phyloP scores from a whole-genome alignment of 1,284 basidiomycete genomes.

The Naganishia albida region DNA sequence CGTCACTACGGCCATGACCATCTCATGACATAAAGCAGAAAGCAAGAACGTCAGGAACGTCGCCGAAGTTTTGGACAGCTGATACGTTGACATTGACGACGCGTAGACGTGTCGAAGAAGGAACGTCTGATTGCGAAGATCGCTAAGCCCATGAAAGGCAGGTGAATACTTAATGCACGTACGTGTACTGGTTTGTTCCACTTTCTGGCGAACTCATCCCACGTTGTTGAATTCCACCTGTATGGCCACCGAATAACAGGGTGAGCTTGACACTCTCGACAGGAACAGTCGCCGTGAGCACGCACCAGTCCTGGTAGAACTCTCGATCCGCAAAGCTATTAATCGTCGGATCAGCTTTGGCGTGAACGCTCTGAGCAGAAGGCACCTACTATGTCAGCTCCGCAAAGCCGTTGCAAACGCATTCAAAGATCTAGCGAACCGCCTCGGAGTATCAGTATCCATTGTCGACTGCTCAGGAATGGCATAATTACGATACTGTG shows the following conservation, averaged over 20 bases:
- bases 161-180: constrained; percentile 22
- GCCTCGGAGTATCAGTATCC: constrained; percentile 73
- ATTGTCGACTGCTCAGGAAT: neutral
- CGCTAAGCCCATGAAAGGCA: neutral
- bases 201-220: constrained; percentile 95
- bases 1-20: constrained; percentile 95
- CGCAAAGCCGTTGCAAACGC: constrained; percentile 93
- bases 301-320: constrained; percentile 90
- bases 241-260: neutral
- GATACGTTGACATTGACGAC: constrained; percentile 74
- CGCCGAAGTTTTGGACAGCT: constrained; percentile 72
- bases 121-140: constrained; percentile 69
- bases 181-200: constrained; percentile 75
- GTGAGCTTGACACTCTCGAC: constrained; percentile 8
- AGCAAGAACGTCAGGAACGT: constrained; percentile 90
- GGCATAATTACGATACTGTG: constrained; percentile 11
- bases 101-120: constrained; percentile 93
- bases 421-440: constrained; percentile 63
- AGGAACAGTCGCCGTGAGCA: neutral
- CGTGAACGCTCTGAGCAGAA: neutral
- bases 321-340: constrained; percentile 87
- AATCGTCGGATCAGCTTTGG: neutral
- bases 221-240: constrained; percentile 92
- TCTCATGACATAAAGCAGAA: constrained; percentile 84
- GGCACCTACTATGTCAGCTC: constrained; percentile 76